Evolutionary conservation across 768 basidiomycete genomes (phyloP), one percentile per base, ranked within the genome.

Genomic region (Pleurotus djamor): DNA sequence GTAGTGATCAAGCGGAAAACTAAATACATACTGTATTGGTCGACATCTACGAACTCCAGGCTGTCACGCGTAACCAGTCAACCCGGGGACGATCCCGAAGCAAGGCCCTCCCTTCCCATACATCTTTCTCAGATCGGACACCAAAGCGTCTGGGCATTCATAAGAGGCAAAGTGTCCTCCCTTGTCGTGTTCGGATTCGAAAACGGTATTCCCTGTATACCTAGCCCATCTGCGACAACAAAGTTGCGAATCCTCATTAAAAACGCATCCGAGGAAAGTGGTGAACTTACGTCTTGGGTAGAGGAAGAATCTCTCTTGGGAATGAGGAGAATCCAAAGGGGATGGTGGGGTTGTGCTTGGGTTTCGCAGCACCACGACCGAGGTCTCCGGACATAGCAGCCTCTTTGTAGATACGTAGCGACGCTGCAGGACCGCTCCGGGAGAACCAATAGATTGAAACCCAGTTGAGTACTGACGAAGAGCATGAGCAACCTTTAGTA

Each of bases 391-490:
- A 65, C 35, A 63, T 66, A 48, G 50, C 60, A 43, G 67, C 41
- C 63, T 87, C 86, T 60, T 80, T 85, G 68, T 87, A 87, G 13
- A 87, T 83, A 5, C 85, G 74, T 2, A 80, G 35, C 0, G 85
- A 79, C 0, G 85, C 83, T 2, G 84, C 75, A 7, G 86, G 85
- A 0, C 86, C 84, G 0, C 78, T 76, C 4, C 79, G 77, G 4
- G 84, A 86, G 69, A 87, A 85, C 75, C 77, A 81, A 63, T 84
- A 86, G n/a, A 85, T 74, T 1, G 83, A 85, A 6, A 84, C 66
- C 84, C 85, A 88, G 0, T 82, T 84, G 21, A 88, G 63, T 1
- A 86, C 85, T 86, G 60, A 12, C n/a, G 34, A n/a, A 58, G 64
- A 57, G 48, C 17, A 28, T 28, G 21, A 28, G 21, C 2, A 28